A percentile compares a stretch with the other conserved stretches of the same genome.
phyloP scores from a whole-genome alignment of 1,139 yeast genomes.

The Yueomyces sp. region DNA sequence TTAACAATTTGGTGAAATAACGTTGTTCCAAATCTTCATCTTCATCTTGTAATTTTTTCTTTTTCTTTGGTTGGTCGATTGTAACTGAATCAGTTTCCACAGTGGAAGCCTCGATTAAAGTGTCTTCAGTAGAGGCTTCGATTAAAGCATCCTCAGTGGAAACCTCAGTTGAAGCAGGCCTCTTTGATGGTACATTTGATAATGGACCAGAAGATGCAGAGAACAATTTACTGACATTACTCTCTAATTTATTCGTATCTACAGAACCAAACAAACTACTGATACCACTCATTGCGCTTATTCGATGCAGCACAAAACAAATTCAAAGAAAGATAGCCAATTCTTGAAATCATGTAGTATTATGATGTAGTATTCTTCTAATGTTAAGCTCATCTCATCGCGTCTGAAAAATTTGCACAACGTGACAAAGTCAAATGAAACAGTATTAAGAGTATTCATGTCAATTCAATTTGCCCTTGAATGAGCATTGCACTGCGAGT shows the following conservation, averaged over 20 bases:
- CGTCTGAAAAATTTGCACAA: no score
- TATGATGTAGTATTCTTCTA: no score
- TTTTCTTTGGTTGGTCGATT: slow-evolving; percentile 11
- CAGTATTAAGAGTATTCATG: no score
- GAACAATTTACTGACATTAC: slow-evolving; percentile 13
- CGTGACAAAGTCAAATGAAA: no score
- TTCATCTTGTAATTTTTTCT: slow-evolving; percentile 25
- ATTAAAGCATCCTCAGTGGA: slow-evolving; percentile 4
- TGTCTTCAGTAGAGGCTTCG: slow-evolving; percentile 9
- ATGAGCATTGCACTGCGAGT: no score
- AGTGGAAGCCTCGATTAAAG: no score
- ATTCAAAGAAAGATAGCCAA: no score
- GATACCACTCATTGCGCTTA: no score
- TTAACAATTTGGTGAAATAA: slow-evolving; percentile 33
- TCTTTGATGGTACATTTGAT: slow-evolving; percentile 9
- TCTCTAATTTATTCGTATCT: slow-evolving; percentile 15
- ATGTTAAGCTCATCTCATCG: no score
- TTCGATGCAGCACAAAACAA: no score
- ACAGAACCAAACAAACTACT: slow-evolving; percentile 28
- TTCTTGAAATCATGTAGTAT: no score
- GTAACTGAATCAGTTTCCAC: slow-evolving; percentile 4
- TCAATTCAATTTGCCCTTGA: no score
- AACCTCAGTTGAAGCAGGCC: slow-evolving; percentile 5
- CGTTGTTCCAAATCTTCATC: slow-evolving; percentile 37
- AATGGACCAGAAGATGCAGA: slow-evolving; percentile 15